Evolutionary conservation across 345 rosid genomes (phyloP).

Genomic region (Hibiscus syriacus): DNA sequence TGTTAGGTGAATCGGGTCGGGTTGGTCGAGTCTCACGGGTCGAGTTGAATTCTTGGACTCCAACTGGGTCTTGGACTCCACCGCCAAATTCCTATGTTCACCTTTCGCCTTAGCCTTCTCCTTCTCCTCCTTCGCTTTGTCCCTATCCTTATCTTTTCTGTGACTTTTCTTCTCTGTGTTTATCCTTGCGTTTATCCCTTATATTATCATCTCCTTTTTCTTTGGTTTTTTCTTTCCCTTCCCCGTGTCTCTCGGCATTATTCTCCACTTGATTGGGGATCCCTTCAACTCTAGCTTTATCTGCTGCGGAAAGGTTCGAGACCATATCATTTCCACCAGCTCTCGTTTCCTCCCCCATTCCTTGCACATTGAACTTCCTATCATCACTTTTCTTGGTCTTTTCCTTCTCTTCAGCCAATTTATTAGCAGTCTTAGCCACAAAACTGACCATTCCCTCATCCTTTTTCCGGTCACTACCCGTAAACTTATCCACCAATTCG

Average conservation of each 20-base stretch:
- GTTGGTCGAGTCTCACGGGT: too few species aligned
- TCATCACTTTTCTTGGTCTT: conserved; percentile 28
- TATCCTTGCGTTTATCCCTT: conserved; percentile 25
- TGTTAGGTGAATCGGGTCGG: too few species aligned
- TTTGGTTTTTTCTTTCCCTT: conserved; percentile 26
- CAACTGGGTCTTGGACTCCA: too few species aligned
- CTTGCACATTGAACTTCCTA: conserved; percentile 24
- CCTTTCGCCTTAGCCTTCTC: too few species aligned
- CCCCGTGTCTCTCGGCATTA: conserved; percentile 19
- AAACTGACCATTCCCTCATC: conserved; percentile 26
- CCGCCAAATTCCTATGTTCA: conserved; percentile 18
- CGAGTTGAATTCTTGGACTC: too few species aligned
- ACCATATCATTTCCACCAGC: conserved; percentile 21
- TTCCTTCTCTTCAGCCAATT: conserved; percentile 26
- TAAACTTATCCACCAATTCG: conserved; percentile 24
- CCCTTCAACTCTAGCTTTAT: conserved; percentile 22
- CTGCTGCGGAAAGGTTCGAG: conserved; percentile 21
- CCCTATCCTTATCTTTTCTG: conserved; percentile 25
- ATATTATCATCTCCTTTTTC: conserved; percentile 26
- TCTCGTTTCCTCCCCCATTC: conserved; percentile 21
- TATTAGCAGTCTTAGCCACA: conserved; percentile 15
- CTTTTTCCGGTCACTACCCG: conserved; percentile 19
- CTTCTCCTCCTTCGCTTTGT: conserved; percentile 26
- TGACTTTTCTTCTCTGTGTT: conserved; percentile 19
- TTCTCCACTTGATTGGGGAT: conserved; percentile 21